A percentile compares a stretch with the other conserved stretches of the same genome.
Evolutionary conservation across 805 yeast species (phyloP).

Genomic region (Candida sphagnicola): DNA sequence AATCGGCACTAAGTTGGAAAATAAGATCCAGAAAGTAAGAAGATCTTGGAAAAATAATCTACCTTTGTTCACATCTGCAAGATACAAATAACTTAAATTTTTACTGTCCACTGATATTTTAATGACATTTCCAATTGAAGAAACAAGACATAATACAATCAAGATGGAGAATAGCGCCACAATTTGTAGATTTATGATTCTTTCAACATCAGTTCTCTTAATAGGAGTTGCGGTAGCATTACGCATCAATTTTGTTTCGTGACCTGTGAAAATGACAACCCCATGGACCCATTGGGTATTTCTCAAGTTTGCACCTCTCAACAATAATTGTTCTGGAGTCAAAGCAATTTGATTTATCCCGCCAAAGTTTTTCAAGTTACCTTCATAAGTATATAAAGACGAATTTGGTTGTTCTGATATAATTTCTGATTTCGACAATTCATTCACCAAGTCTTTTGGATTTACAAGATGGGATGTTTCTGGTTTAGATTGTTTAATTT

Average conservation of each 20-base stretch:
- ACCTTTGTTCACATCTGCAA: constrained; percentile 65
- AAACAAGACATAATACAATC: constrained; percentile 69
- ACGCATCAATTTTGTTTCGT: constrained; percentile 96
- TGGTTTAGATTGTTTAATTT: constrained; percentile 81
- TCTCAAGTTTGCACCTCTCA: constrained; percentile 93
- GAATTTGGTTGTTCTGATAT: constrained; percentile 92
- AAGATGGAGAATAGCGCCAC: constrained; percentile 81
- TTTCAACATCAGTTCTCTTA: constrained; percentile 93
- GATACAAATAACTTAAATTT: constrained; percentile 57
- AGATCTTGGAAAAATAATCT: constrained; percentile 80
- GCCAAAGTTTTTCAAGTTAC: constrained; percentile 63
- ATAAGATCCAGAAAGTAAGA: constrained; percentile 92
- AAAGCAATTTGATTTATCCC: constrained; percentile 56
- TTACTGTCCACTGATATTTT: constrained; percentile 52
- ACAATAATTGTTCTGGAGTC: constrained; percentile 83
- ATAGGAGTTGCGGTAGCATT: constrained; percentile 99
- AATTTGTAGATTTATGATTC: constrained; percentile 90
- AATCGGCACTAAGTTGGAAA: constrained; percentile 96
- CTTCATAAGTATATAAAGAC: constrained; percentile 91
- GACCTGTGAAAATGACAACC: constrained; percentile 92
- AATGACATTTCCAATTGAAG: constrained; percentile 85
- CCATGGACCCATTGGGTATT: constrained; percentile 97
- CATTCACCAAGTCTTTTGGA: constrained; percentile 48
- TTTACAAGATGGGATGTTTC: constrained; percentile 75
- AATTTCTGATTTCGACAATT: constrained; percentile 37